These are phyloP conservation scores for Clonostachys rhizophaga DNA, from an alignment of 2,329 filamentous ascomycete genomes.

Conservation along the genomic window DNA sequence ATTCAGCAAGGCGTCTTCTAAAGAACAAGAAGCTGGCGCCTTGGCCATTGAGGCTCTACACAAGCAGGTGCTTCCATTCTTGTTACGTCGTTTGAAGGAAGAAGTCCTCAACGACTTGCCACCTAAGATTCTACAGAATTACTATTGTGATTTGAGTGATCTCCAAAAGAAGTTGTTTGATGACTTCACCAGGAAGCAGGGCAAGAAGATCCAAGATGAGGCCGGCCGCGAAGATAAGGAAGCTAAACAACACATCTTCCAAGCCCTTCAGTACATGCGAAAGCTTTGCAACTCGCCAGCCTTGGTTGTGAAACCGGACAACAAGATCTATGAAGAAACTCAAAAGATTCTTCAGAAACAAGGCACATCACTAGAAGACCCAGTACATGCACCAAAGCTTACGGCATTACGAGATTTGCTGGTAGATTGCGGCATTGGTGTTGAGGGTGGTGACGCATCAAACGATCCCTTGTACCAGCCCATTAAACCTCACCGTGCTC, in stretches of 20 bases:
- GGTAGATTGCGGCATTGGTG: slow-evolving; percentile 97
- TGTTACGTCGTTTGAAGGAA: slow-evolving; percentile 93
- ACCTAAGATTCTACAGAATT: slow-evolving; percentile 98
- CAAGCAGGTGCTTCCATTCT: slow-evolving; percentile 95
- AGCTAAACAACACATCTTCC: slow-evolving; percentile 97
- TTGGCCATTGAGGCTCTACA: slow-evolving; percentile 96
- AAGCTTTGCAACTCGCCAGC: slow-evolving; percentile 98
- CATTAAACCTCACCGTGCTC: slow-evolving; percentile 90
- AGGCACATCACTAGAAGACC: slow-evolving; percentile 78
- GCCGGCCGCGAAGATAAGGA: slow-evolving; percentile 84
- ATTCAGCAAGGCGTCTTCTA: slow-evolving; percentile 95
- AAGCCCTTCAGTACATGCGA: slow-evolving; percentile 98
- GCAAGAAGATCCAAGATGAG: slow-evolving; percentile 80
- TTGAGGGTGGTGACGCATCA: slow-evolving; percentile 57
- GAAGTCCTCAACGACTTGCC: slow-evolving; percentile 95
- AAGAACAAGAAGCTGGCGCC: slow-evolving; percentile 95
- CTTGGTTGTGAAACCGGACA: slow-evolving; percentile 90
- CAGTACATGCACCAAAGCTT: slow-evolving; percentile 87
- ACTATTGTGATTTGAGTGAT: slow-evolving; percentile 97
- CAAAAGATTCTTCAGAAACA: slow-evolving; percentile 75
- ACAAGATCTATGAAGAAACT: slow-evolving; percentile 84
- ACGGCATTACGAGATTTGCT: slow-evolving; percentile 84
- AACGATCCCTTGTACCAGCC: slow-evolving; percentile 66
- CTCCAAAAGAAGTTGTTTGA: slow-evolving; percentile 94
- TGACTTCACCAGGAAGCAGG: slow-evolving; percentile 91